These are phyloP conservation scores for Naganishia friedmannii DNA, from an alignment of 768 basidiomycete species.

Conservation along the genomic window DNA sequence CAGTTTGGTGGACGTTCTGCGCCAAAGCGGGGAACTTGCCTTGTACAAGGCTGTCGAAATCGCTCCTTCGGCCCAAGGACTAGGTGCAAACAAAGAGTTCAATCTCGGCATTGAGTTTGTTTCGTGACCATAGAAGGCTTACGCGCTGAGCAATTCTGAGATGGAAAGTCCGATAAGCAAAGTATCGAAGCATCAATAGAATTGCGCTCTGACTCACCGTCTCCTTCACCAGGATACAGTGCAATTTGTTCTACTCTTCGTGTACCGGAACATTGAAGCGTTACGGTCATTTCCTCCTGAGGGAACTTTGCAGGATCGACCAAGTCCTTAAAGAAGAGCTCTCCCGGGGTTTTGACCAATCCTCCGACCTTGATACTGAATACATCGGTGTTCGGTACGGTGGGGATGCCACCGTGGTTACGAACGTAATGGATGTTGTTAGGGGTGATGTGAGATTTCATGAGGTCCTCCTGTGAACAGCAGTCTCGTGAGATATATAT, in stretches of 20 bases:
- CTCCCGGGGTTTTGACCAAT: slow-evolving; percentile 57
- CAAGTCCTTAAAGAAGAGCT: slow-evolving; percentile 57
- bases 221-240: slow-evolving; percentile 60
- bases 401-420: slow-evolving; percentile 60
- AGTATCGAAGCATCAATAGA: neutral
- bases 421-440: slow-evolving; percentile 53
- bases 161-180: neutral
- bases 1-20: slow-evolving; percentile 14
- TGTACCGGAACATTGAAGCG: slow-evolving; percentile 61
- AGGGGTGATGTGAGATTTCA: slow-evolving; percentile 23
- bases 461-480: slow-evolving; percentile 11
- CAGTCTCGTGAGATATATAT: neutral
- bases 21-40: slow-evolving; percentile 15
- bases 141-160: slow-evolving; percentile 24
- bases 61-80: slow-evolving; percentile 27
- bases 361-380: slow-evolving; percentile 60
- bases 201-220: slow-evolving; percentile 48
- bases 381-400: slow-evolving; percentile 55
- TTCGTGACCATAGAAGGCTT: neutral
- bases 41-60: slow-evolving; percentile 23
- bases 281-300: slow-evolving; percentile 58
- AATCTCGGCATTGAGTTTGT: neutral
- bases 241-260: slow-evolving; percentile 59
- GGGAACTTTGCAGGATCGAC: slow-evolving; percentile 55
- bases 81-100: neutral